These are phyloP conservation scores for Eutrema yunnanense DNA, from an alignment of 345 rosid species.

Conservation along the genomic window DNA sequence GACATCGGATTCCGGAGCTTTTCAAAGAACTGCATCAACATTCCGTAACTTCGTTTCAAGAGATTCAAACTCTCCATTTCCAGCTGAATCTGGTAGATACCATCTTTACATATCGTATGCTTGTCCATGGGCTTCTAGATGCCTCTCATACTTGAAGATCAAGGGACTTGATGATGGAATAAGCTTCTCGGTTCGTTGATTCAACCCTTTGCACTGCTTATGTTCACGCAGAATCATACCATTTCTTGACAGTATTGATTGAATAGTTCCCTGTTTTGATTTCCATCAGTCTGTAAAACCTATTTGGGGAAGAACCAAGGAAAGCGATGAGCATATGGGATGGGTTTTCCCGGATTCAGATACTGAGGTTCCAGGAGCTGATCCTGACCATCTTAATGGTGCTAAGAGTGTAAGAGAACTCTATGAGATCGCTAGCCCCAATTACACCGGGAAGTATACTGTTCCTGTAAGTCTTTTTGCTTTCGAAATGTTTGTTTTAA, in stretches of 20 bases:
- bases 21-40: conserved; percentile 70
- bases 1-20: conserved; percentile 69
- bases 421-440: conserved; percentile 74
- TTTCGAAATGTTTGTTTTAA: background rate
- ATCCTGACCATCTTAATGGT: conserved; percentile 62
- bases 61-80: conserved; percentile 60
- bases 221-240: background rate
- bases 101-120: conserved; percentile 94
- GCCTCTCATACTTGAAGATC: conserved; percentile 72
- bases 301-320: conserved; percentile 85
- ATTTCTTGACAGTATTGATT: background rate
- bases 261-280: conserved; percentile 5
- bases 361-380: conserved; percentile 73
- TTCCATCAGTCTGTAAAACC: conserved; percentile 65
- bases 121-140: conserved; percentile 95
- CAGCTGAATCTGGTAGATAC: conserved; percentile 81
- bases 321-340: conserved; percentile 79
- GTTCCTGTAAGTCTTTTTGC: conserved; percentile 65
- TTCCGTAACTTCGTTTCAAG: conserved; percentile 63
- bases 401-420: conserved; percentile 72
- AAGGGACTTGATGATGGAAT: conserved; percentile 83
- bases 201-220: background rate
- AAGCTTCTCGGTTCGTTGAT: conserved; percentile 59
- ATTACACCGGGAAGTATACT: conserved; percentile 71
- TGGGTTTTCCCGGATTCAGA: conserved; percentile 71